phyloP scores from a whole-genome alignment of 306 rosid species.

The Cicer chorassanicum region DNA sequence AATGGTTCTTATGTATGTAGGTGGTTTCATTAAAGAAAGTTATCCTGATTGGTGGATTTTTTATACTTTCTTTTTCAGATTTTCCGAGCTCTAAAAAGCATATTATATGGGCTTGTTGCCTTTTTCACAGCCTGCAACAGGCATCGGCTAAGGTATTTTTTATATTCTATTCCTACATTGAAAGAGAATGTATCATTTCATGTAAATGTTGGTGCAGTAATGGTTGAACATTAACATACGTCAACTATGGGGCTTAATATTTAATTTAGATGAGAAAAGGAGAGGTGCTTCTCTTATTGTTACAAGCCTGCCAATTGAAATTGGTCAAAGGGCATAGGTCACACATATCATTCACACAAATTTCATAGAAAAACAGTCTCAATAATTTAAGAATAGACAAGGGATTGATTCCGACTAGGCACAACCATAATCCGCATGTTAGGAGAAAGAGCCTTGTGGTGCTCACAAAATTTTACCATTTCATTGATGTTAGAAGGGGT shows the following conservation, averaged over 20 bases:
- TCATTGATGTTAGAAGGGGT: neutral
- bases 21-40: conserved; percentile 23
- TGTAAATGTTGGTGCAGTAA: conserved; percentile 33
- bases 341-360: too few relatives aligned
- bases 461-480: neutral
- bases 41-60: conserved; percentile 41
- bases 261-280: too few relatives aligned
- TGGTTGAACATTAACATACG: neutral
- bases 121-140: conserved; percentile 91
- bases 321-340: too few relatives aligned
- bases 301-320: too few relatives aligned
- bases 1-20: conserved; percentile 20
- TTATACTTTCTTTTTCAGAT: conserved; percentile 58
- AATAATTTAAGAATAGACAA: neutral
- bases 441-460: neutral
- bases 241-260: too few relatives aligned
- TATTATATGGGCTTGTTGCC: conserved; percentile 82
- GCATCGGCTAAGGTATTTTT: conserved; percentile 89
- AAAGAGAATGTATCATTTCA: conserved; percentile 26
- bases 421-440: too few relatives aligned
- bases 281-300: too few relatives aligned
- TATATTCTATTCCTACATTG: conserved; percentile 30
- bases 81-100: conserved; percentile 87
- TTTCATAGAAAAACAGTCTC: too few relatives aligned
- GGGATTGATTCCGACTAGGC: neutral